These are phyloP conservation scores for Cyberlindnera veronae DNA, from an alignment of 805 yeast species.

Conservation along the genomic window DNA sequence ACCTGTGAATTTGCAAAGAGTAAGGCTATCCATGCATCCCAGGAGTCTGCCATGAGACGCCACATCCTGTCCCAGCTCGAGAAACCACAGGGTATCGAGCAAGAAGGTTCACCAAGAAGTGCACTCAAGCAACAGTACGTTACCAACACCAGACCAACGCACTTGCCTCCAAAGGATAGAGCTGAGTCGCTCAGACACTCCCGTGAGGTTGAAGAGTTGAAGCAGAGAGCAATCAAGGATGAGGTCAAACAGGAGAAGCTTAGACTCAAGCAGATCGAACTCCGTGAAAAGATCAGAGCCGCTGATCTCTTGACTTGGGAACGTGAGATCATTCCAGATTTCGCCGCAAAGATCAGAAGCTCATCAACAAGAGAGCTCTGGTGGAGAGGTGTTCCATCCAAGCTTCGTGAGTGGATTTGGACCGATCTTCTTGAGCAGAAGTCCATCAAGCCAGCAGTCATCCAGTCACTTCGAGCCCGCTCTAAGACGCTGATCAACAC, in stretches of 20 bases:
- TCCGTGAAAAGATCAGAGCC: conserved; percentile 32
- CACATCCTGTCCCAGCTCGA: conserved; percentile 26
- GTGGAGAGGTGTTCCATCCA: conserved; percentile 58
- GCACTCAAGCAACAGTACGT: conserved; percentile 25
- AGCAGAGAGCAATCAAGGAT: conserved; percentile 37
- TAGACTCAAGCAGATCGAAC: conserved; percentile 32
- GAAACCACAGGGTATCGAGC: conserved; percentile 25
- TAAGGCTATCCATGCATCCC: conserved; percentile 30
- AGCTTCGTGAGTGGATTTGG: conserved; percentile 50
- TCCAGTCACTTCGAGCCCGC: conserved; percentile 5
- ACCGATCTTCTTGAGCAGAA: conserved; percentile 38
- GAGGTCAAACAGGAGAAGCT: conserved; percentile 35
- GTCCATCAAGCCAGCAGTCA: conserved; percentile 16
- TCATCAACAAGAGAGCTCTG: conserved; percentile 48
- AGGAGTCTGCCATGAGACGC: conserved; percentile 30
- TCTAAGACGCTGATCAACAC: conserved; percentile 7
- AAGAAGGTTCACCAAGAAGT: conserved; percentile 14
- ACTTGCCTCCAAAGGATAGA: conserved; percentile 62
- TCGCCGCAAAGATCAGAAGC: conserved; percentile 31
- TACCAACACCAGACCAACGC: conserved; percentile 56
- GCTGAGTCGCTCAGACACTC: conserved; percentile 53
- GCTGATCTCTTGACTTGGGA: conserved; percentile 42
- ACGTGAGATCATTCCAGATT: conserved; percentile 35
- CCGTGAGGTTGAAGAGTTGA: conserved; percentile 44
- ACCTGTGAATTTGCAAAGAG: conserved; percentile 26